Base-by-base conservation (phyloP, 1,284 basidiomycete genomes). In the Xerocomus amazonicus region DNA sequence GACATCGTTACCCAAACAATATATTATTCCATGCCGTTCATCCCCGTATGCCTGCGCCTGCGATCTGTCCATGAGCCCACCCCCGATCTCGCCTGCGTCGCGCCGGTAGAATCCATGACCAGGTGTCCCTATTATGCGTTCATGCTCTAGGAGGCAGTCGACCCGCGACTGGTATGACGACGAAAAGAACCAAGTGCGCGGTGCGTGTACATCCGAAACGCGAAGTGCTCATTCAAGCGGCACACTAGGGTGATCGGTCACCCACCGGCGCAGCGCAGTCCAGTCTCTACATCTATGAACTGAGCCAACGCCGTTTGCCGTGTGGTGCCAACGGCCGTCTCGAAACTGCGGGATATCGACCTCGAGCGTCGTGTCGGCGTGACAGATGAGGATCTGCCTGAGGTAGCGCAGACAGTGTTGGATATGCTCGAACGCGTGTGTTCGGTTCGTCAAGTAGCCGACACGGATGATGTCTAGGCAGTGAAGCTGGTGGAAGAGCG, bases 321-420 rank as follows among this genome's bases (percentile, higher is more conserved):
- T 51, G 43, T 65, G 56, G 10, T 48, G 56, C 65, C 54, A 65
- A 52, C n/a, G 53, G n/a, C 53, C 65, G 41, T 55, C 56, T 34
- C 32, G 49, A 44, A 56, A 52, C 50, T 56, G 63, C 3, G 56
- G 66, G 49, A 64, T 59, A 47, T 68, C 66, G 12, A 54, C 59
- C 54, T 75, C 73, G 19, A 74, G 58, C 27, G 73, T 74, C 38
- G 67, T 63, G 47, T 75, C 71, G 0, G 72, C 68, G 27, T 60
- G 47, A 53, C 73, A 74, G 7, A 74, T 49, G n/a, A 73, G 57
- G 13, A 63, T 61, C 54, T 74, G 72, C 28, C 66, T 56, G 13
- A 74, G 59, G 53, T 74, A 74, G 10, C 68, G 64, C 45, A 74
- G 52, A 48, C 73, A 74, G 43, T 74, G 73, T 43, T 69, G 56